Conservation (phyloP, 2,329 filamentous ascomycete genomes). For the Nannizziopsis arthrosporioides region DNA sequence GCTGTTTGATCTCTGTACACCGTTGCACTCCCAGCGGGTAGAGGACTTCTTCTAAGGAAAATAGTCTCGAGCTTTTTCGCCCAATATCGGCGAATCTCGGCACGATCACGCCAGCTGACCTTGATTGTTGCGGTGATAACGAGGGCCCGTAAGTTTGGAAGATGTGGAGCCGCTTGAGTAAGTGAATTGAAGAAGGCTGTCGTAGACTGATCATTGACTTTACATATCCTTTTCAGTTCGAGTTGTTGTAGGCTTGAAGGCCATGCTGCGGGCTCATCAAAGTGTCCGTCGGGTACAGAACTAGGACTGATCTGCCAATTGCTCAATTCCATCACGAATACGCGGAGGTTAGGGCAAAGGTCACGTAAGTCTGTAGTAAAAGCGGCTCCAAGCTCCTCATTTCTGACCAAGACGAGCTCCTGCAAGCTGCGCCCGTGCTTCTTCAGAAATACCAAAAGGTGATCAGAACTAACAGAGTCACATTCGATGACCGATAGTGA, state of each 20-base stretch:
- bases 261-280: conserved; percentile 60
- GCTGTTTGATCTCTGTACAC: not conserved
- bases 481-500: conserved; percentile 69
- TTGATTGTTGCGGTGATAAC: conserved; percentile 67
- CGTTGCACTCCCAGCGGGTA: conserved; percentile 4
- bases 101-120: conserved; percentile 67
- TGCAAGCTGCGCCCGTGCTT: conserved; percentile 57
- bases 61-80: conserved; percentile 52
- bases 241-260: conserved; percentile 58
- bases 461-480: conserved; percentile 57
- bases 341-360: conserved; percentile 58
- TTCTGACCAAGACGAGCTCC: conserved; percentile 61
- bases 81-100: conserved; percentile 68
- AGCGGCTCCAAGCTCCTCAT: conserved; percentile 61
- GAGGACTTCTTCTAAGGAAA: conserved; percentile 29
- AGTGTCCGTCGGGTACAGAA: conserved; percentile 54
- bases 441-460: conserved; percentile 53
- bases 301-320: conserved; percentile 63
- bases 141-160: conserved; percentile 58
- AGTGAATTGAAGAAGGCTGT: conserved; percentile 70
- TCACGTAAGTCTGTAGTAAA: conserved; percentile 58
- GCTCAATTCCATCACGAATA: conserved; percentile 65
- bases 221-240: conserved; percentile 64
- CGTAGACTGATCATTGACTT: conserved; percentile 58
- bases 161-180: conserved; percentile 53